Conservation (phyloP, 352 stramenopile species). For the Peronospora farinosa region DNA sequence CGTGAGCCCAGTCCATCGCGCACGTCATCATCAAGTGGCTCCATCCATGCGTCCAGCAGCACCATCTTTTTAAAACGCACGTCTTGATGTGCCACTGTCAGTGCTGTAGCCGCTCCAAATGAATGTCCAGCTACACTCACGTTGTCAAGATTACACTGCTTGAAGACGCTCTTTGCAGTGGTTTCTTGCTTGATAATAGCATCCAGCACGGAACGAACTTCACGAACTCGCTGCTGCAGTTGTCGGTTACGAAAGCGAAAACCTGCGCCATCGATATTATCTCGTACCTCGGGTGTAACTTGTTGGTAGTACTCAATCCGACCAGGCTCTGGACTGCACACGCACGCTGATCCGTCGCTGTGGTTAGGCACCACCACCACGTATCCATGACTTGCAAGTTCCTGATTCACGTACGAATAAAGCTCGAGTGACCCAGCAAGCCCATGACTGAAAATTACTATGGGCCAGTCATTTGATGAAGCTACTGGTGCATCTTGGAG, state of each 20-base stretch:
- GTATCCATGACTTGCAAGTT: slow-evolving; percentile 57
- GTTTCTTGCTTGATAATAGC: slow-evolving; percentile 15
- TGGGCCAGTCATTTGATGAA: slow-evolving; percentile 30
- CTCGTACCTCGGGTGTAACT: slow-evolving; percentile 36
- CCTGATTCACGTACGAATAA: slow-evolving; percentile 54
- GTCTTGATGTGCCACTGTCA: slow-evolving; percentile 47
- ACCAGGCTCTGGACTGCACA: slow-evolving; percentile 36
- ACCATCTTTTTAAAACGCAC: slow-evolving; percentile 39
- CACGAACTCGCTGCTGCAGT: slow-evolving; percentile 43
- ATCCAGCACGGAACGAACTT: slow-evolving; percentile 46
- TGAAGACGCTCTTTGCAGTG: slow-evolving; percentile 24
- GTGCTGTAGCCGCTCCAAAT: slow-evolving; percentile 53
- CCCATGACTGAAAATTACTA: slow-evolving; percentile 62
- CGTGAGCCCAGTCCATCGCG: slow-evolving; percentile 30
- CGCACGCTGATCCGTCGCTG: slow-evolving; percentile 56
- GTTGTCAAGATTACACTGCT: slow-evolving; percentile 25
- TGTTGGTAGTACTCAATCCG: slow-evolving; percentile 56
- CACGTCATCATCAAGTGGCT: slow-evolving; percentile 41
- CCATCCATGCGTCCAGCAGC: slow-evolving; percentile 65
- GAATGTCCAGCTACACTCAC: slow-evolving; percentile 52
- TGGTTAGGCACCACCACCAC: slow-evolving; percentile 59
- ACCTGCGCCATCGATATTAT: slow-evolving; percentile 44
- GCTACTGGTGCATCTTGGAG: slow-evolving; percentile 35
- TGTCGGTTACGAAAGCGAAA: slow-evolving; percentile 61
- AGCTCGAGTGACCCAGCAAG: slow-evolving; percentile 52